phyloP scores from a whole-genome alignment of 129 eudicot genomes.

The Ambrosia trifida region DNA sequence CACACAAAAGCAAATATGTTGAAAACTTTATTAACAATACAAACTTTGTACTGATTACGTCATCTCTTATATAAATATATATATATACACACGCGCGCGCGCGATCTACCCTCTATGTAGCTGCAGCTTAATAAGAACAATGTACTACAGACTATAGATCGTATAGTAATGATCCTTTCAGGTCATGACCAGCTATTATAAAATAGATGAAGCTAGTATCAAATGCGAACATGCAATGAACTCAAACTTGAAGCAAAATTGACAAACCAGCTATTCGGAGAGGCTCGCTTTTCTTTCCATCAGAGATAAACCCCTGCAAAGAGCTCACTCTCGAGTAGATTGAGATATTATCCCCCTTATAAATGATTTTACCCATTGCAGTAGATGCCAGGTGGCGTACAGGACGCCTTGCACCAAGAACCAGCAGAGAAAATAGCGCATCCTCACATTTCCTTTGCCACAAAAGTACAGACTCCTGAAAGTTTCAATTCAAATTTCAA shows the following conservation, averaged over 20 bases:
- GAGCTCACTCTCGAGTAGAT: slow-evolving; percentile 95
- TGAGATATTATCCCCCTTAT: slow-evolving; percentile 80
- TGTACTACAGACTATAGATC: neutral
- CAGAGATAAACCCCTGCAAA: slow-evolving; percentile 91
- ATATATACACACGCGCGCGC: neutral
- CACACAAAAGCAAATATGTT: slow-evolving; percentile 4
- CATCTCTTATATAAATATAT: neutral
- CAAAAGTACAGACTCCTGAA: slow-evolving; percentile 77
- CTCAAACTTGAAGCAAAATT: slow-evolving; percentile 16
- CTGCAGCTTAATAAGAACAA: slow-evolving; percentile 19
- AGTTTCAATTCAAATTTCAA: slow-evolving; percentile 7
- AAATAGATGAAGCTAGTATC: slow-evolving; percentile 6
- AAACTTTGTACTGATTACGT: slow-evolving; percentile 10
- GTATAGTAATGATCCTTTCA: slow-evolving; percentile 8
- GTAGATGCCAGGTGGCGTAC: slow-evolving; percentile 95
- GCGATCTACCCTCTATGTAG: slow-evolving; percentile 19
- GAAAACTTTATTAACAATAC: neutral
- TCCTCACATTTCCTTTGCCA: slow-evolving; percentile 99
- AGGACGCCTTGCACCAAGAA: slow-evolving; percentile 95
- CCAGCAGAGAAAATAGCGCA: slow-evolving; percentile 78
- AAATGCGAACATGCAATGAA: neutral
- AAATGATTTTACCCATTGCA: slow-evolving; percentile 86
- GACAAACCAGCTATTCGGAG: slow-evolving; percentile 89
- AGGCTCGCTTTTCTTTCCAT: slow-evolving; percentile 87
- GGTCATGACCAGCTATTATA: neutral